Evolutionary conservation across 306 rosid genomes (phyloP).

Genomic region (Prinsepia uniflora): DNA sequence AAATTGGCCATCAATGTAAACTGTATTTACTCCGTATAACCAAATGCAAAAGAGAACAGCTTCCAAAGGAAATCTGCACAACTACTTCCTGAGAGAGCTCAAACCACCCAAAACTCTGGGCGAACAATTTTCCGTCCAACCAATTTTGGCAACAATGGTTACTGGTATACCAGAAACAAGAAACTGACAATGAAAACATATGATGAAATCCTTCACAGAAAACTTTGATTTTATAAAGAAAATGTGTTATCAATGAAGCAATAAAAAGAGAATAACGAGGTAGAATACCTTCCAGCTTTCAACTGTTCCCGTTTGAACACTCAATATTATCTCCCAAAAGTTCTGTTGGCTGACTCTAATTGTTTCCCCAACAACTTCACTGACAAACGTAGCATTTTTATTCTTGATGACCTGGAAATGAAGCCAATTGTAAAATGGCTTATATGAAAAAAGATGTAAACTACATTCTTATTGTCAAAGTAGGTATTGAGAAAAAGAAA

Average conservation of each 20-base stretch:
- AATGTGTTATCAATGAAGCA: neutral
- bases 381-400: constrained; percentile 32
- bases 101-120: no score
- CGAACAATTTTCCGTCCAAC: no score
- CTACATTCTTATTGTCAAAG: constrained; percentile 6
- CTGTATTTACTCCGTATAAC: neutral
- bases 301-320: constrained; percentile 59
- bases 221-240: neutral
- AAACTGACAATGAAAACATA: neutral
- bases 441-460: constrained; percentile 20
- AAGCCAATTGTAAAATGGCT: constrained; percentile 10
- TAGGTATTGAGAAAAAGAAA: constrained; percentile 10
- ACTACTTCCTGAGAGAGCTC: no score
- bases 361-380: constrained; percentile 51
- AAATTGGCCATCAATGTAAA: neutral
- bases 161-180: neutral
- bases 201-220: neutral
- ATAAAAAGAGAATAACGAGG: neutral
- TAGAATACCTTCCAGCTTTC: constrained; percentile 85
- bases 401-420: constrained; percentile 55
- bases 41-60: neutral
- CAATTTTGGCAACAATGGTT: neutral
- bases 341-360: constrained; percentile 51
- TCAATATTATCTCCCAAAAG: constrained; percentile 68
- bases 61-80: neutral